Evolutionary conservation across 1,139 yeast species (phyloP), one percentile per base, ranked within the genome.

Genomic region (Kodamaea ohmeri): DNA sequence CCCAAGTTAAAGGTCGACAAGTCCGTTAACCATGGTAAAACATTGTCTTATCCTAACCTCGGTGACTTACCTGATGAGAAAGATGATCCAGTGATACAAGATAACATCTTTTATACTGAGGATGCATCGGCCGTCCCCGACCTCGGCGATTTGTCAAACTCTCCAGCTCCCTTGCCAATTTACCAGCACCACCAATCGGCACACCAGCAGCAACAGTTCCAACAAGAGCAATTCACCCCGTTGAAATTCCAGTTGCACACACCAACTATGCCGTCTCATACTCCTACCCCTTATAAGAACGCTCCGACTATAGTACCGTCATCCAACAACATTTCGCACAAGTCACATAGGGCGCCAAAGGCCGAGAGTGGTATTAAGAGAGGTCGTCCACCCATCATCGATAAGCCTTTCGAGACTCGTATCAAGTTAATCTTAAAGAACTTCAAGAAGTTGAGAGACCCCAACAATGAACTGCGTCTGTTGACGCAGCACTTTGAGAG

Each of bases 321-420:
- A n/a, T 35, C 44, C 6, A 27, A 14, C 6, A 34, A 24, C 24
- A 21, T 20, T 24, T 33, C 25, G 9, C 34, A 38, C 30, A 40
- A 37, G 29, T 14, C 33, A 2, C 35, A 33, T 32, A 41, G 45
- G 16, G 36, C 40, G 2, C 32, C 46, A n/a, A 47, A 42, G 25
- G 66, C 64, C 16, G 85, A 79, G 45, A 71, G 78, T 38, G 83
- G 89, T 47, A 78, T 79, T 38, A 81, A 87, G 59, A 73, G 97
- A 54, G 97, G 97, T 30, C 78, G 97, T 54, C 97, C 97, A 6
- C 97, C 97, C 1, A 86, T 90, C 38, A 94, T 90, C 41, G 97
- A 90, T 60, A 81, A 85, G 52, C 97, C 97, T 4, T 90, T 84
- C 60, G 97, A 92, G 61, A 89, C 88, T 51, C 73, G 97, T 46